These are phyloP conservation scores for Hippophae gyantsensis DNA, from an alignment of 306 rosid genomes.

Conservation along the genomic window DNA sequence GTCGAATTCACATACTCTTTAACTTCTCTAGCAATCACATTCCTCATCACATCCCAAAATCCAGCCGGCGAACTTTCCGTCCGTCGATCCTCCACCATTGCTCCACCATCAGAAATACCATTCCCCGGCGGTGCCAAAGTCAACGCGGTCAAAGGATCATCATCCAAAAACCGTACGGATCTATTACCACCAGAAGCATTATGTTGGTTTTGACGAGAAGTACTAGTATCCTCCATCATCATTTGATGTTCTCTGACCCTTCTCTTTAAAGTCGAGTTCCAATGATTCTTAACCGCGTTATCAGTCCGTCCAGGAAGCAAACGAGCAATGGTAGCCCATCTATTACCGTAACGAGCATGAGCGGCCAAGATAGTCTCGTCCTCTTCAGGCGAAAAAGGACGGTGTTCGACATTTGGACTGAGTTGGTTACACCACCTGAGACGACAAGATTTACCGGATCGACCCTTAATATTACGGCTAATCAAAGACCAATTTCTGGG, in stretches of 20 bases:
- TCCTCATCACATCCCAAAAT: slow-evolving; percentile 84
- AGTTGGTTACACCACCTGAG: slow-evolving; percentile 97
- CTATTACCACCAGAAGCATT: too few species aligned
- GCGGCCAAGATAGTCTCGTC: slow-evolving; percentile 73
- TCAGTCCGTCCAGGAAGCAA: slow-evolving; percentile 92
- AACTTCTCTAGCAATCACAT: slow-evolving; percentile 78
- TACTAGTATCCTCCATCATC: background rate
- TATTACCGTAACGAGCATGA: slow-evolving; percentile 64
- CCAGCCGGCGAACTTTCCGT: slow-evolving; percentile 43
- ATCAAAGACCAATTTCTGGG: slow-evolving; percentile 87
- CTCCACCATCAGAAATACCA: slow-evolving; percentile 2
- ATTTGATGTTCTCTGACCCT: slow-evolving; percentile 24
- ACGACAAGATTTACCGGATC: slow-evolving; percentile 91
- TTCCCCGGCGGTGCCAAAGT: slow-evolving; percentile 85
- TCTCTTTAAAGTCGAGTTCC: slow-evolving; percentile 92
- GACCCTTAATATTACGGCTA: slow-evolving; percentile 68
- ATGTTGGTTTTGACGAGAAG: too few species aligned
- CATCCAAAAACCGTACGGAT: slow-evolving; percentile 9
- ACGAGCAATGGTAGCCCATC: slow-evolving; percentile 97
- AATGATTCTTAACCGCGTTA: slow-evolving; percentile 90
- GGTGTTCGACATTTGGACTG: slow-evolving; percentile 78
- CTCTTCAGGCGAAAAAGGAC: slow-evolving; percentile 69
- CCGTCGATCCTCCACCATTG: slow-evolving; percentile 7
- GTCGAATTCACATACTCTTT: slow-evolving; percentile 67
- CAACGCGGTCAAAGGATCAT: slow-evolving; percentile 80